These are phyloP conservation scores for Pseudogymnoascus sp. DNA, from an alignment of 2,329 filamentous ascomycete species.

Conservation along the genomic window DNA sequence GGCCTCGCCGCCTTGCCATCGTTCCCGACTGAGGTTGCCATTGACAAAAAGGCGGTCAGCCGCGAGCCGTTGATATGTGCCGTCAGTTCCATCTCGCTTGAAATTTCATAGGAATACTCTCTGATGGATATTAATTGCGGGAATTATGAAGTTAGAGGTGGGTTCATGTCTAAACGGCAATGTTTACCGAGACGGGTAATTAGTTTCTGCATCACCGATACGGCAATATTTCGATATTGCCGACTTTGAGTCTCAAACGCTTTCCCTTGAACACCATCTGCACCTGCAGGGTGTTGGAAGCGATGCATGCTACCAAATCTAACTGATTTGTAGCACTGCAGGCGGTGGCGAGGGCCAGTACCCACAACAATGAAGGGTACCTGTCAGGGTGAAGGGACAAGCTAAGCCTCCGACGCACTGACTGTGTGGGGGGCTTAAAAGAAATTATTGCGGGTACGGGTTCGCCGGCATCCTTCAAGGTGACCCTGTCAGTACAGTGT, in stretches of 20 bases:
- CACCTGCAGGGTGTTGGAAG: not conserved
- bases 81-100: not conserved
- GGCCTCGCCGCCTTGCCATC: not conserved
- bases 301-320: not conserved
- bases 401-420: not conserved
- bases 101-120: not conserved
- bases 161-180: not conserved
- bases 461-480: not conserved
- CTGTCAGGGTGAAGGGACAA: not conserved
- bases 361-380: not conserved
- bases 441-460: not conserved
- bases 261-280: not conserved
- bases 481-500: not conserved
- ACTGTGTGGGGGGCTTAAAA: not conserved
- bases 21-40: not conserved
- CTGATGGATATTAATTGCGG: not conserved
- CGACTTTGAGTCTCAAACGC: not conserved
- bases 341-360: not conserved
- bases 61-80: not conserved
- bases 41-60: not conserved
- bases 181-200: conserved; percentile 2
- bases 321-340: not conserved
- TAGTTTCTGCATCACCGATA: not conserved
- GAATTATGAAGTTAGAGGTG: not conserved
- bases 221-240: not conserved